A percentile compares a stretch with the other conserved stretches of the same genome.
Evolutionary conservation across 768 basidiomycete species (phyloP).

Genomic region (Termitomyces heimii): DNA sequence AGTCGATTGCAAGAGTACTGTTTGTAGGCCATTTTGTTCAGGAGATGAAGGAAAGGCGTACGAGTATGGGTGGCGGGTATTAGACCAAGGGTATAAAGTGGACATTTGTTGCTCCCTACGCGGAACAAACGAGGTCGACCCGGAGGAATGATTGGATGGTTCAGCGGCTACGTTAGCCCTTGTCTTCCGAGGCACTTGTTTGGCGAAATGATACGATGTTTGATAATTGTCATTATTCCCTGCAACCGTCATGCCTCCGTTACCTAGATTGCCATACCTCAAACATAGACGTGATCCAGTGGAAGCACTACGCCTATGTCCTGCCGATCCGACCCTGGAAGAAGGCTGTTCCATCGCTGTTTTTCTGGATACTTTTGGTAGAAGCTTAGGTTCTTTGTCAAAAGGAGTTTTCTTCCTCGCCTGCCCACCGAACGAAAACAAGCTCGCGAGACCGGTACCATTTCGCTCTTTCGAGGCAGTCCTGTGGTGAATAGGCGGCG

Average conservation of each 20-base stretch:
- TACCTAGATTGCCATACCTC: background rate
- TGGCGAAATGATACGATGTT: slow-evolving; percentile 40
- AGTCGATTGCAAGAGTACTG: slow-evolving; percentile 11
- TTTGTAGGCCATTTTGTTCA: slow-evolving; percentile 7
- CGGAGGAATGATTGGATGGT: slow-evolving; percentile 4
- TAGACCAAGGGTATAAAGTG: slow-evolving; percentile 14
- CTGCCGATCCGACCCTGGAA: background rate
- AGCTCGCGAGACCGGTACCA: slow-evolving; percentile 47
- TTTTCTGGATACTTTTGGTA: slow-evolving; percentile 1
- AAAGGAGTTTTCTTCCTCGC: background rate
- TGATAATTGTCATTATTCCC: slow-evolving; percentile 38
- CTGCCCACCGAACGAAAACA: slow-evolving; percentile 43
- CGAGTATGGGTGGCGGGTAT: slow-evolving; percentile 13
- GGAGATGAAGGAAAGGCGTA: slow-evolving; percentile 18
- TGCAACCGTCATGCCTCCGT: background rate
- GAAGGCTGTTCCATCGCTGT: background rate
- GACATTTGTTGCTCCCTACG: background rate
- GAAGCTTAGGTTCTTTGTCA: background rate
- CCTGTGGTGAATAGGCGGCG: slow-evolving; percentile 27
- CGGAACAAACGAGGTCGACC: background rate
- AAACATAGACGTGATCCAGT: slow-evolving; percentile 11
- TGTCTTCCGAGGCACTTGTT: background rate
- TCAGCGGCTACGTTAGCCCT: background rate
- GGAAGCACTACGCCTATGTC: slow-evolving; percentile 13
- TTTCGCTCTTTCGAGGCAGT: slow-evolving; percentile 18